Percentiles rank a stretch among this genome's conserved stretches.
phyloP scores from a whole-genome alignment of 2,329 filamentous ascomycete species.

The Calonectria montana region DNA sequence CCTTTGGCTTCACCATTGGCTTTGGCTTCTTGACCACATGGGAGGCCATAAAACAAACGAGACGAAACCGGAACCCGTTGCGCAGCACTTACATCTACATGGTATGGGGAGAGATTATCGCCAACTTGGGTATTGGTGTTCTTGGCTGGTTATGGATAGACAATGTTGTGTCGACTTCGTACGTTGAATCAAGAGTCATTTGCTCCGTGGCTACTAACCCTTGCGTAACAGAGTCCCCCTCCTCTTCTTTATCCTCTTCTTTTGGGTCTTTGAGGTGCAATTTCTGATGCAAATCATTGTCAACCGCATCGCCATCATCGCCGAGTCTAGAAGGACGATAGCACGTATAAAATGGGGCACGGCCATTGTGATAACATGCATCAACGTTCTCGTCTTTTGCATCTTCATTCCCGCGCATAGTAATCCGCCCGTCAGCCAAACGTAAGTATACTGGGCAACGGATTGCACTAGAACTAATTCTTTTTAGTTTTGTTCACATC shows the following conservation, averaged over 20 bases:
- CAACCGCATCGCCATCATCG: conserved; percentile 63
- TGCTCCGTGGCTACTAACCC: not conserved
- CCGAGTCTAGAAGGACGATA: conserved; percentile 53
- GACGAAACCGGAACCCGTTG: conserved; percentile 47
- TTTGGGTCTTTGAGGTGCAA: conserved; percentile 61
- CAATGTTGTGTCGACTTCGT: conserved; percentile 48
- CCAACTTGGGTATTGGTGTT: conserved; percentile 52
- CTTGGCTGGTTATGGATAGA: conserved; percentile 54
- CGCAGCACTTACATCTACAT: conserved; percentile 56
- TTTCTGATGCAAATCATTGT: conserved; percentile 66
- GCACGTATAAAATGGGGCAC: conserved; percentile 59
- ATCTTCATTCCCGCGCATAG: conserved; percentile 64
- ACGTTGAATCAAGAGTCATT: not conserved
- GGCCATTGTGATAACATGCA: conserved; percentile 55
- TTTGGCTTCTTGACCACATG: conserved; percentile 55
- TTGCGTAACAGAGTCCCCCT: conserved; percentile 41
- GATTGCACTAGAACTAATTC: not conserved
- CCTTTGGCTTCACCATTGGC: conserved; percentile 50
- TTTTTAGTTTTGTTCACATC: conserved; percentile 49
- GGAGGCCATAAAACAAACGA: conserved; percentile 55
- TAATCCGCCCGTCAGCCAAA: conserved; percentile 50
- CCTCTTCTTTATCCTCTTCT: conserved; percentile 50
- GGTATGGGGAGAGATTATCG: conserved; percentile 59
- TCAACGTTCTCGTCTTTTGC: conserved; percentile 65
- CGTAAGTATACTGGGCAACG: conserved; percentile 34